Evolutionary conservation across 192 early-diverging fungal species (phyloP).

Genomic region (Backusella circina): DNA sequence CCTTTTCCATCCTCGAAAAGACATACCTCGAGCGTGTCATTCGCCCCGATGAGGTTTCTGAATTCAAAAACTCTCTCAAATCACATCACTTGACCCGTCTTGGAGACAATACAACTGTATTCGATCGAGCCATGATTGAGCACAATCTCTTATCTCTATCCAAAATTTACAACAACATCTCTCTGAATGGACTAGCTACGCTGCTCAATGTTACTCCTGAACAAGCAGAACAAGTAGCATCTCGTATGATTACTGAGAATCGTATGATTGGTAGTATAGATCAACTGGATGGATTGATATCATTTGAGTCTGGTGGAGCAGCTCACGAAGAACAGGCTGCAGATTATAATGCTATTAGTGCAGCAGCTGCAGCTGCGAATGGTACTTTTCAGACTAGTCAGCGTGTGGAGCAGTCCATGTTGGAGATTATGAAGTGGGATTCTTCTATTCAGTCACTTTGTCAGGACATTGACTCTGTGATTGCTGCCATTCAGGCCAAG

Average conservation of each 20-base stretch:
- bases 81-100: conserved; percentile 77
- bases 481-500: conserved; percentile 45
- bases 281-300: conserved; percentile 83
- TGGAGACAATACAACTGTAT: conserved; percentile 72
- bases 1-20: conserved; percentile 84
- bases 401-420: conserved; percentile 33
- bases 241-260: conserved; percentile 88
- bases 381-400: conserved; percentile 23
- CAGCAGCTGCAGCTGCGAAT: conserved; percentile 24
- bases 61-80: conserved; percentile 70
- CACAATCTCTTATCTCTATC: conserved; percentile 90
- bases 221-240: conserved; percentile 82
- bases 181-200: conserved; percentile 79
- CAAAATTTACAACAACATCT: conserved; percentile 91
- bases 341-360: conserved; percentile 23
- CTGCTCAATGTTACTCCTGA: conserved; percentile 74
- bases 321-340: conserved; percentile 18
- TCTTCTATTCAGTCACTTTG: conserved; percentile 53
- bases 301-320: conserved; percentile 64
- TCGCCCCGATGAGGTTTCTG: conserved; percentile 70
- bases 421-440: conserved; percentile 52
- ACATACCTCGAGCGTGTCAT: conserved; percentile 92
- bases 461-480: conserved; percentile 54
- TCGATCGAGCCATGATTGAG: conserved; percentile 92
- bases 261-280: conserved; percentile 88